Evolutionary conservation across 2,329 filamentous ascomycete species (phyloP), one percentile per base, ranked within the genome.

Genomic region (Bipolaris sorokiniana): DNA sequence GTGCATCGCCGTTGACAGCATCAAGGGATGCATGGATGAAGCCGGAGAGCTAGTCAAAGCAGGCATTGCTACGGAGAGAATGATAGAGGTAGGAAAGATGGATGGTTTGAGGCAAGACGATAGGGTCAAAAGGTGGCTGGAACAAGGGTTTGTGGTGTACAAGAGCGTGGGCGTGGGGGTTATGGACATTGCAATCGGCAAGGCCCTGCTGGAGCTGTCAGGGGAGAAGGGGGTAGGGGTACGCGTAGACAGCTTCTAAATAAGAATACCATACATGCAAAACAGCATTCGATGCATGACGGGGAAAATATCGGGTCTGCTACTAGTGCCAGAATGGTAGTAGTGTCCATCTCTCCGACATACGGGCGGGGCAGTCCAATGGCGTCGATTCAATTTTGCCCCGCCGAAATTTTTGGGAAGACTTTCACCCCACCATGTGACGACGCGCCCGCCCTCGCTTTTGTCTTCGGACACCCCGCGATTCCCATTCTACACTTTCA

Each of bases 81-180:
- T 65, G 61, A 10, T 65, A 9, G 61, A 65, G 20, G 56, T 56
- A 6, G 61, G 63, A 3, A 38, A 15, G 34, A 47, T 60, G 4
- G 51, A 49, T 13, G 48, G 20, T 2, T 20, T 58, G 9, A 55
- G 50, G 16, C 10, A 46, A 22, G 40, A 45, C 5, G 10, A 28
- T 7, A 26, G 6, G 1, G 38, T 45, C 23, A 22, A 28, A 34
- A 65, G 23, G 0, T 66, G 62, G 66, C 62, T 74, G 0, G 55
- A 66, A n/a, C 63, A 70, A 0, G 74, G 72, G 1, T 79, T 80
- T 65, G 73, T 81, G 28, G 67, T 83, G 1, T 82, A 81, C 46
- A 83, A 83, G 62, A 81, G 80, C 58, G 81, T 83, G 7, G 81
- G 81, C 0, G 76, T 83, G 66, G 80, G 80, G 0, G 72, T 83